Conservation (phyloP, 768 basidiomycete genomes). For the Pholiota microspora region DNA sequence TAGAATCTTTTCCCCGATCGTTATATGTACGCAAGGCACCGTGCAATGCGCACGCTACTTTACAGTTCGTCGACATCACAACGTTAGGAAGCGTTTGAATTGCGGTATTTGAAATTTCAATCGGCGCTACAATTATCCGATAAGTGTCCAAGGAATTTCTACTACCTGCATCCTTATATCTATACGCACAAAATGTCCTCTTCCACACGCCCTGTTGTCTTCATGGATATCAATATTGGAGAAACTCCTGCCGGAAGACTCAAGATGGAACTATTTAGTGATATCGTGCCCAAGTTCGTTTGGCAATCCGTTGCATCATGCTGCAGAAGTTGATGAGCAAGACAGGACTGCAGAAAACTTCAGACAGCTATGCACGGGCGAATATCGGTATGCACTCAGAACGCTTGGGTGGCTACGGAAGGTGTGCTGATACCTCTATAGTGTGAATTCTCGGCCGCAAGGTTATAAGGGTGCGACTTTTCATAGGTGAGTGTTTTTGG, state of each 20-base stretch:
- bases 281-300: conserved; percentile 89
- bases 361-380: conserved; percentile 96
- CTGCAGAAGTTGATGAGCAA: conserved; percentile 1
- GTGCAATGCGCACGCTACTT: too few species aligned
- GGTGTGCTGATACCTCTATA: conserved; percentile 25
- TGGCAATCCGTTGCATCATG: background rate
- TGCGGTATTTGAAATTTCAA: background rate
- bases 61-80: too few species aligned
- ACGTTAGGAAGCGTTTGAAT: too few species aligned
- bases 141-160: background rate
- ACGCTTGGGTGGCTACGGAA: too few species aligned
- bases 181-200: conserved; percentile 27
- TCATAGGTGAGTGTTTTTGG: conserved; percentile 62
- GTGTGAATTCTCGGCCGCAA: conserved; percentile 81
- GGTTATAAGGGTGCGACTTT: conserved; percentile 92
- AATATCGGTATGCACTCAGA: conserved; percentile 63
- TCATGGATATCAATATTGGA: conserved; percentile 96
- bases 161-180: background rate
- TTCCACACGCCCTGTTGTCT: conserved; percentile 79
- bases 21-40: too few species aligned
- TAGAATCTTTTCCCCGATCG: too few species aligned
- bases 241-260: conserved; percentile 94
- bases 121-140: background rate
- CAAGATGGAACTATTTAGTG: conserved; percentile 97
- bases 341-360: conserved; percentile 96